Evolutionary conservation across 2,329 filamentous ascomycete species (phyloP).

Genomic region (Cadophora gregata): DNA sequence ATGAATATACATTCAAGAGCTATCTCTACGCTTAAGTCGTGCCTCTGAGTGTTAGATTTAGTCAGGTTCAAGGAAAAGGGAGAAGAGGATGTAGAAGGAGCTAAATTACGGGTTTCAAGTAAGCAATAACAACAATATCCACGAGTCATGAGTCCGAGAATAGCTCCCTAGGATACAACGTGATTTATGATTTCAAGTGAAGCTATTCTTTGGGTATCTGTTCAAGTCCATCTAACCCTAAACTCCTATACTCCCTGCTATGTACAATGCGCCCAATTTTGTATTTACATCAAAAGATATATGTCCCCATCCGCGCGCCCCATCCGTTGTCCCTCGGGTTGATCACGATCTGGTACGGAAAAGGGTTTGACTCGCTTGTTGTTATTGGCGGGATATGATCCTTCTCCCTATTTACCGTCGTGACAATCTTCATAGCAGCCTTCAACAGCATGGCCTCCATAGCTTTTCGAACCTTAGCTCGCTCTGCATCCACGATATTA

Average conservation of each 20-base stretch:
- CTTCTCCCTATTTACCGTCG: constrained; percentile 85
- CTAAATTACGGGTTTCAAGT: constrained; percentile 25
- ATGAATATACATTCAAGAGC: too few species aligned
- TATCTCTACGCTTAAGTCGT: too few species aligned
- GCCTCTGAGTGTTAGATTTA: too few species aligned
- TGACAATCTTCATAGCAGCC: constrained; percentile 88
- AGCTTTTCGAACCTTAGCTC: constrained; percentile 84
- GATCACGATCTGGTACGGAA: constrained; percentile 90
- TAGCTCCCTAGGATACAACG: background rate
- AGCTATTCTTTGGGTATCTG: constrained; percentile 40
- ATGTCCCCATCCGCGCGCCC: constrained; percentile 73
- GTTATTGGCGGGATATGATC: constrained; percentile 98
- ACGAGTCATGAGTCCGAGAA: constrained; percentile 4
- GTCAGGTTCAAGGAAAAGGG: too few species aligned
- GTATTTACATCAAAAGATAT: constrained; percentile 48
- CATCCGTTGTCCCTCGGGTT: constrained; percentile 83
- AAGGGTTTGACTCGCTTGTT: constrained; percentile 88
- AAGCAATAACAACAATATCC: constrained; percentile 20
- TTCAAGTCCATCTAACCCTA: constrained; percentile 37
- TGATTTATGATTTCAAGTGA: constrained; percentile 21
- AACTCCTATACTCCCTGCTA: constrained; percentile 32
- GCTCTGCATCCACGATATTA: constrained; percentile 60
- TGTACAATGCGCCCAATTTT: constrained; percentile 28
- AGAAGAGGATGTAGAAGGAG: constrained; percentile 42
- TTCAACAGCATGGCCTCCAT: constrained; percentile 91